Percentiles rank a stretch among this genome's conserved stretches.
Evolutionary conservation across 2,329 filamentous ascomycete genomes (phyloP).

Genomic region (Diaporthe citrichinensis): DNA sequence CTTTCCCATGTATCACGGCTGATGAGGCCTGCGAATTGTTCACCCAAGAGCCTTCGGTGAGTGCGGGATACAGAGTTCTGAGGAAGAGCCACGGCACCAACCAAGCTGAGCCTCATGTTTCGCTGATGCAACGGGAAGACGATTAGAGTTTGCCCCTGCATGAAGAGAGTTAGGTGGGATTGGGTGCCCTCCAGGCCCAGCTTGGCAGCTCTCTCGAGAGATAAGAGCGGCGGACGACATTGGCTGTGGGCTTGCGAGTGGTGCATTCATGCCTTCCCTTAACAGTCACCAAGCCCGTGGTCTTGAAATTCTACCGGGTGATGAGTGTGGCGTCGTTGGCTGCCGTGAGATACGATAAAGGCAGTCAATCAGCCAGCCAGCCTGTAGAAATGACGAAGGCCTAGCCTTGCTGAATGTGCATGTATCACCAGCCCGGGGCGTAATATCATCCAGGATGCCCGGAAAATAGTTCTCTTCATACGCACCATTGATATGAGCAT

Average conservation of each 20-base stretch:
- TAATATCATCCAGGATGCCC: conserved; percentile 1
- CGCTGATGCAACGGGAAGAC: conserved; percentile 20
- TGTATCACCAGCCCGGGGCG: background rate
- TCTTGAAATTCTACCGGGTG: conserved; percentile 13
- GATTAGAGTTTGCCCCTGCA: conserved; percentile 27
- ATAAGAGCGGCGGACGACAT: conserved; percentile 15
- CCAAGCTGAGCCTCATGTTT: conserved; percentile 23
- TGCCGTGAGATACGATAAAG: background rate
- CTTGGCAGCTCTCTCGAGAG: conserved; percentile 5
- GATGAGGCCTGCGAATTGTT: background rate
- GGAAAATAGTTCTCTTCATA: background rate
- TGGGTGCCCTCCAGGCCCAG: background rate
- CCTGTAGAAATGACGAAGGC: background rate
- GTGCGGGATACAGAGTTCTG: background rate
- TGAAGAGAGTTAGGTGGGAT: conserved; percentile 13
- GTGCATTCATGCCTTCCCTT: conserved; percentile 23
- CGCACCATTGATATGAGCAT: background rate
- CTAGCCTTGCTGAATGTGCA: background rate
- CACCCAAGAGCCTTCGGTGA: background rate
- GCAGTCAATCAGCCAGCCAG: background rate
- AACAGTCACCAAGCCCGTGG: conserved; percentile 22
- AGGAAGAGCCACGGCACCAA: background rate
- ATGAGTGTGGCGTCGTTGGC: background rate
- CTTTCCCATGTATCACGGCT: background rate
- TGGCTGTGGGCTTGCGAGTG: background rate